Evolutionary conservation across 2,329 filamentous ascomycete species (phyloP).

Genomic region (Aspergillus caelatus): DNA sequence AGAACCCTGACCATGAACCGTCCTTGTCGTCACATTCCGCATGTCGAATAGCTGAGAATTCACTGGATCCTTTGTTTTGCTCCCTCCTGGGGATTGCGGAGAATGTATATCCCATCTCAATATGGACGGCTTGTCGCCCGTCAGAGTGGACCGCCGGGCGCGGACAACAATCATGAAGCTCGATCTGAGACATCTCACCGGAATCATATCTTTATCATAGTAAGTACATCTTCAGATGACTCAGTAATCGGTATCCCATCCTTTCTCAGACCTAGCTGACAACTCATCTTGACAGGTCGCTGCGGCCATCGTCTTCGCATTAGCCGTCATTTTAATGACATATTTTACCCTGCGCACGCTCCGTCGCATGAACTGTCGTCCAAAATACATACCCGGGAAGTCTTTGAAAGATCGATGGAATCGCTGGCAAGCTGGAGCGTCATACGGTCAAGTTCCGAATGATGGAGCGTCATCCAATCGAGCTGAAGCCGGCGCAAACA

Average conservation of each 20-base stretch:
- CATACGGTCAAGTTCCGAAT: conserved; percentile 44
- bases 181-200: conserved; percentile 10
- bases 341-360: conserved; percentile 47
- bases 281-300: conserved; percentile 22
- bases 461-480: conserved; percentile 23
- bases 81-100: conserved; percentile 12
- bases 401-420: conserved; percentile 57
- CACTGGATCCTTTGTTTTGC: conserved; percentile 11
- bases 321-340: conserved; percentile 31
- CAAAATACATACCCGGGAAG: conserved; percentile 55
- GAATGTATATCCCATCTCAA: conserved; percentile 26
- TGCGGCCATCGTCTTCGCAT: conserved; percentile 34
- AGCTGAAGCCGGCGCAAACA: conserved; percentile 28
- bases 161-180: background rate
- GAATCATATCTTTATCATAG: conserved; percentile 34
- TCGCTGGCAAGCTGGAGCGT: conserved; percentile 49
- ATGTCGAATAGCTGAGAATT: conserved; percentile 12
- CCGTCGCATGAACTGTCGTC: conserved; percentile 48
- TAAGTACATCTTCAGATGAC: conserved; percentile 22
- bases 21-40: conserved; percentile 5
- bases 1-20: background rate
- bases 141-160: conserved; percentile 12
- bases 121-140: conserved; percentile 21
- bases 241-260: background rate
- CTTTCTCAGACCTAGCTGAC: conserved; percentile 10